Percentiles rank a stretch among this genome's conserved stretches.
These are phyloP conservation scores for Aspergillus haitiensis DNA, from an alignment of 495 filamentous ascomycete genomes.

Conservation along the genomic window DNA sequence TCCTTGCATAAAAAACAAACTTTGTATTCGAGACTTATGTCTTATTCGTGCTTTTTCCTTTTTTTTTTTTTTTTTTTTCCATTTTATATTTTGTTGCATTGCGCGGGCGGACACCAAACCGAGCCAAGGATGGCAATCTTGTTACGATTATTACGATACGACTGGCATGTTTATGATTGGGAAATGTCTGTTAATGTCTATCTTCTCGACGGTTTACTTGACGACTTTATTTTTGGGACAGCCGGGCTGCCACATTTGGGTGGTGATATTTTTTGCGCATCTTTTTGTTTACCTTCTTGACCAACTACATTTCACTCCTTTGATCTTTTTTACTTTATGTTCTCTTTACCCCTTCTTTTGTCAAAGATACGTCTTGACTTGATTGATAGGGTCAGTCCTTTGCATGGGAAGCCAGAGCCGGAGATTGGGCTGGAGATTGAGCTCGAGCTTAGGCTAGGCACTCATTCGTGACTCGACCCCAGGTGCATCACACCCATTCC, in stretches of 20 bases:
- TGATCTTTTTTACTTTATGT: slow-evolving; percentile 5
- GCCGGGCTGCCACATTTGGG: slow-evolving; percentile 21
- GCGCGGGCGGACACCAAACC: slow-evolving; percentile 17
- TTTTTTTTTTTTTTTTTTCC: slow-evolving; percentile 20
- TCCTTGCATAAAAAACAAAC: not conserved
- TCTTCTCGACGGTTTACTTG: slow-evolving; percentile 21
- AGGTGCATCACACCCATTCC: slow-evolving; percentile 1
- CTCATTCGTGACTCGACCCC: too few species aligned
- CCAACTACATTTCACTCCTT: slow-evolving; percentile 5
- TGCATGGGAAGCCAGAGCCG: not conserved
- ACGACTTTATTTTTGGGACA: slow-evolving; percentile 24
- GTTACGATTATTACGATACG: slow-evolving; percentile 31
- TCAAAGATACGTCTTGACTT: slow-evolving; percentile 17
- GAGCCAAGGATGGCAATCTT: slow-evolving; percentile 23
- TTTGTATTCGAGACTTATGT: slow-evolving; percentile 17
- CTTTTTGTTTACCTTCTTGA: not conserved
- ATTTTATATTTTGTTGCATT: slow-evolving; percentile 26
- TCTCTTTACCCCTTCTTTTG: slow-evolving; percentile 19
- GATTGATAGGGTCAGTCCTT: slow-evolving; percentile 3
- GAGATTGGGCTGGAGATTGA: slow-evolving; percentile 7
- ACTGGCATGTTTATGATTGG: slow-evolving; percentile 28
- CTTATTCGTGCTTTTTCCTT: slow-evolving; percentile 14
- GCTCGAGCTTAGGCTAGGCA: too few species aligned
- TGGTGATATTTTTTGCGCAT: slow-evolving; percentile 10
- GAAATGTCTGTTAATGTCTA: slow-evolving; percentile 31